Base-by-base conservation (phyloP, 331 rosid species). In the Malus hybrid region DNA sequence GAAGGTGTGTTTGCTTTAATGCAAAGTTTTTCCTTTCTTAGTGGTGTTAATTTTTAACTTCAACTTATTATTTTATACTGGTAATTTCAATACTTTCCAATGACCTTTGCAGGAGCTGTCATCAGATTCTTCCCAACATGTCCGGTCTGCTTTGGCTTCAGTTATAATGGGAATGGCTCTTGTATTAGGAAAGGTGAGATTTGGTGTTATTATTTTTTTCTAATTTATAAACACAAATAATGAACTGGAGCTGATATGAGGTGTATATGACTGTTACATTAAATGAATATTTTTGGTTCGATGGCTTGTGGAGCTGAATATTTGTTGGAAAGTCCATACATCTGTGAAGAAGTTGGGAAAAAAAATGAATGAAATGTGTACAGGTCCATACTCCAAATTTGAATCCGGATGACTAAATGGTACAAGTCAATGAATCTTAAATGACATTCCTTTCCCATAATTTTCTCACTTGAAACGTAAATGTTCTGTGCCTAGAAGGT, bases 131-230 rank as follows among this genome's bases (percentile, higher is more conserved):
- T 93, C 98, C 14, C 98, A 93, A 83, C 98, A 93, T 83, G 98
- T 93, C 68, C 97, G 98, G 33, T 93, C 98, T 83, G 97, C 97
- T 33, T 79, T 93, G 80, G 98, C 98, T 86, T 91, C 98, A 36
- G 98, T 93, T 48, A 93, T 93, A 82, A 93, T 91, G 97, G 98
- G 98, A 79, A 91, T 91, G 95, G 97, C 98, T 78, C 97, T 97
- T 44, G 93, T 93, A 46, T 74, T 93, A 72, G 98, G 98, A 81
- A 93, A 91, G 98, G 98, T 93, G 87, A 33, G 62, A 24, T 24
- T 24, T 1, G 24, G 24, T 24, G 24, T 24, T 24, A 22, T 22
- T 22, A 22, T 24, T 24, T 24, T 24, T 24, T 24, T 24, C 24
- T 24, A 24, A 24, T 24, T 24, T 24, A 24, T 24, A 24, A 24